Percentiles rank a stretch among this genome's conserved stretches.
phyloP scores from a whole-genome alignment of 352 stramenopile species.

The Thalassiosira mediterranea region DNA sequence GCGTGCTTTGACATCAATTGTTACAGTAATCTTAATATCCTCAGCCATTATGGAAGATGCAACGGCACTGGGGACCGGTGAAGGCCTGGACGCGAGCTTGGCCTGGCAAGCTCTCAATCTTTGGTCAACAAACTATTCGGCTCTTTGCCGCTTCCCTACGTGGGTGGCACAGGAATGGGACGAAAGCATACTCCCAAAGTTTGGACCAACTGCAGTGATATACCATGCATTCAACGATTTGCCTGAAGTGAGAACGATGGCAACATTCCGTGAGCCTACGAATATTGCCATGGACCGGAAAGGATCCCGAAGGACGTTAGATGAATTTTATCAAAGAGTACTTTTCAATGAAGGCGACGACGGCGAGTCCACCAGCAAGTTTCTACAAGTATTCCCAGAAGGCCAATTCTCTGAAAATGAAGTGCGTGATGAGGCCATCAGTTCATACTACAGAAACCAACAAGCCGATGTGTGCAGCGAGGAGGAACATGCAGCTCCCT shows the following conservation, averaged over 20 bases:
- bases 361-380: not conserved
- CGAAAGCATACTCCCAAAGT: constrained; percentile 1
- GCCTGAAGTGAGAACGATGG: constrained; percentile 25
- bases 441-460: constrained; percentile 14
- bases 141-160: constrained; percentile 2
- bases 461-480: constrained; percentile 6
- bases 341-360: not conserved
- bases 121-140: constrained; percentile 10
- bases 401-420: constrained; percentile 3
- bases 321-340: constrained; percentile 21
- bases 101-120: constrained; percentile 24
- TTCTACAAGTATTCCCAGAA: constrained; percentile 5
- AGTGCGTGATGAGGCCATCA: constrained; percentile 7
- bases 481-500: constrained; percentile 1
- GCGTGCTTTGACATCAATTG: too few relatives aligned
- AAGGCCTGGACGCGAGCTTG: not conserved
- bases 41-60: too few relatives aligned
- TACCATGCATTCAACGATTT: constrained; percentile 23
- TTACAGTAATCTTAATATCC: too few relatives aligned
- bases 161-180: constrained; percentile 3
- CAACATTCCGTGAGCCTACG: constrained; percentile 23
- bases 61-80: not conserved
- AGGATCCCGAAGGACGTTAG: constrained; percentile 16
- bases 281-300: constrained; percentile 31
- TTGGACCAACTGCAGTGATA: constrained; percentile 19